phyloP scores from a whole-genome alignment of 1,139 yeast genomes.

The Williopsis jadinii region DNA sequence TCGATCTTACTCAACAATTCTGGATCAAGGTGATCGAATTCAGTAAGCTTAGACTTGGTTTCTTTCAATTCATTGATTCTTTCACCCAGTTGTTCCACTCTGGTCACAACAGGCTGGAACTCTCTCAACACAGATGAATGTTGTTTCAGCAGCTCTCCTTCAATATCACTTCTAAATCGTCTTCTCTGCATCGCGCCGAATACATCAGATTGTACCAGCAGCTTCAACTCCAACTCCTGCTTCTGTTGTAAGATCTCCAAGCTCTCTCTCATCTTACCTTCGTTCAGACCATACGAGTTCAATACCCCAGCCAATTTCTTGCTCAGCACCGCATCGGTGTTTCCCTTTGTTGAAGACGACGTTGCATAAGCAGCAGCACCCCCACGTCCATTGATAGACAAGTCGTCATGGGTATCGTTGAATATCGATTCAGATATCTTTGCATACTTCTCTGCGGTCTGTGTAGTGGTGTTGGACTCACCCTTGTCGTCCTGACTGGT shows the following conservation, averaged over 20 bases:
- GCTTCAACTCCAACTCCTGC: constrained; percentile 25
- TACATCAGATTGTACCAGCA: constrained; percentile 45
- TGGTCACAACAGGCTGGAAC: constrained; percentile 49
- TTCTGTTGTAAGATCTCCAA: constrained; percentile 41
- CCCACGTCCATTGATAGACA: not conserved
- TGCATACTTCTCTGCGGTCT: constrained; percentile 20
- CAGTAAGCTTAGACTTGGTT: constrained; percentile 21
- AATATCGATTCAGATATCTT: constrained; percentile 16
- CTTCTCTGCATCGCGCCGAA: constrained; percentile 53
- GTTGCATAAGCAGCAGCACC: not conserved
- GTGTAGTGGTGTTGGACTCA: constrained; percentile 4
- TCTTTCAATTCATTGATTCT: constrained; percentile 28
- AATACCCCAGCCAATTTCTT: constrained; percentile 44
- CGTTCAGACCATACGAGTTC: constrained; percentile 39
- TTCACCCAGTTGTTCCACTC: constrained; percentile 22
- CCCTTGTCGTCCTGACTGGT: constrained; percentile 2
- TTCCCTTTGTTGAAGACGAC: not conserved
- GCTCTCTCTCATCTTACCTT: constrained; percentile 41
- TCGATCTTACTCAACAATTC: constrained; percentile 32
- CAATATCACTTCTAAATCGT: constrained; percentile 60
- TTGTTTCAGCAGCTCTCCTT: constrained; percentile 59
- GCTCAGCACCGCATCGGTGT: constrained; percentile 28
- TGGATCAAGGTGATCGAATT: constrained; percentile 20
- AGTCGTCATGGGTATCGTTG: constrained; percentile 1
- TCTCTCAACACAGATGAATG: constrained; percentile 54